Percentiles rank a stretch among this genome's conserved stretches.
Conservation (phyloP, 352 stramenopile genomes). For the Salisapilia sapeloensis region DNA sequence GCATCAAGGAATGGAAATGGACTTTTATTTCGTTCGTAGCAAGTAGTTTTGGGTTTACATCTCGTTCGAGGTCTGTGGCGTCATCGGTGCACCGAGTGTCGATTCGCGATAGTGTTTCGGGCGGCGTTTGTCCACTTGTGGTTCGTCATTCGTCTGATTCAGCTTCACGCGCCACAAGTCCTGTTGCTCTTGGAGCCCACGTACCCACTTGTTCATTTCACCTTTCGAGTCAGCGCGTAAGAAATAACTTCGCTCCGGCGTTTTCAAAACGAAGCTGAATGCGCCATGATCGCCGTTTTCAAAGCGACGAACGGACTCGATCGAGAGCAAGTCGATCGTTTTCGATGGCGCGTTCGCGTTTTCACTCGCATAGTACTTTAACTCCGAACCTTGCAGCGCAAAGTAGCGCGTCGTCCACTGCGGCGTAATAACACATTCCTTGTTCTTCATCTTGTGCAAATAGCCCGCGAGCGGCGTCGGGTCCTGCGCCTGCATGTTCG, state of each 20-base stretch:
- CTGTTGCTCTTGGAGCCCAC: conserved; percentile 64
- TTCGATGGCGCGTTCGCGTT: conserved; percentile 38
- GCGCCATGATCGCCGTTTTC: conserved; percentile 71
- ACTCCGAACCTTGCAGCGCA: conserved; percentile 42
- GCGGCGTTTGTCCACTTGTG: conserved; percentile 16
- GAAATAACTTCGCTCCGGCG: conserved; percentile 57
- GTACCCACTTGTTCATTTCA: conserved; percentile 81
- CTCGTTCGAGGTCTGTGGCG: conserved; percentile 18
- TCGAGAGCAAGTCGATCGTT: conserved; percentile 44
- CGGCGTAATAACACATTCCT: conserved; percentile 42
- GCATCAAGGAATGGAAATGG: too few relatives aligned
- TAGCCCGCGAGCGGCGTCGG: conserved; percentile 67
- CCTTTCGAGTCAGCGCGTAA: conserved; percentile 62
- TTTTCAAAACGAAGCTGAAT: conserved; percentile 72
- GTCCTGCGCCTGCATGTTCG: too few relatives aligned
- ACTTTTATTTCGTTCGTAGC: too few relatives aligned
- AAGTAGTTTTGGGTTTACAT: too few relatives aligned
- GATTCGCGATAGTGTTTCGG: conserved; percentile 70
- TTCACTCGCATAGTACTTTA: conserved; percentile 72
- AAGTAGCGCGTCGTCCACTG: conserved; percentile 77
- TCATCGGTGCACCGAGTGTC: conserved; percentile 10
- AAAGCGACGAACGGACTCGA: conserved; percentile 67
- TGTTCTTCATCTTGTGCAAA: conserved; percentile 72
- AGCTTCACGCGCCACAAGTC: conserved; percentile 56
- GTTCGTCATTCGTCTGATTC: conserved; percentile 8